phyloP scores from a whole-genome alignment of 148 eudicot genomes.

The Agrostemma githago region DNA sequence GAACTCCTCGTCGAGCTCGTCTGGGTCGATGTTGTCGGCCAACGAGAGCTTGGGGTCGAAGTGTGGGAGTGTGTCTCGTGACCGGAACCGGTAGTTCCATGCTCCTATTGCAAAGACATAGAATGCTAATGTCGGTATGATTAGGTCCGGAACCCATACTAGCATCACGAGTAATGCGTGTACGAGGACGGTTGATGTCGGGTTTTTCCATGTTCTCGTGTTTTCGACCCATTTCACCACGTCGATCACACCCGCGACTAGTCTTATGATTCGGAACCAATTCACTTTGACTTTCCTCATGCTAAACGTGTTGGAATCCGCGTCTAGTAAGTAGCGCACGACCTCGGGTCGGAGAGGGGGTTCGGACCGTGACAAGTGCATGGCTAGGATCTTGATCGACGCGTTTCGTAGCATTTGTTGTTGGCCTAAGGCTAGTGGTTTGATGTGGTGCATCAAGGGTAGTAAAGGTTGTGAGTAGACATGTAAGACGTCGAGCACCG shows the following conservation, averaged over 20 bases:
- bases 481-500: constrained; percentile 65
- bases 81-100: constrained; percentile 76
- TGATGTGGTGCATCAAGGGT: constrained; percentile 82
- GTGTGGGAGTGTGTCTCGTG: constrained; percentile 51
- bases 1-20: constrained; percentile 90
- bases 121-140: constrained; percentile 72
- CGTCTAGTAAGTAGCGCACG: constrained; percentile 63
- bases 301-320: constrained; percentile 70
- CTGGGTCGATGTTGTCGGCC: constrained; percentile 62
- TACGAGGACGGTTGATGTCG: constrained; percentile 76
- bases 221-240: constrained; percentile 74
- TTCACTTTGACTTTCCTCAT: constrained; percentile 87
- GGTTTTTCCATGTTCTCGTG: constrained; percentile 86
- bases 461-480: constrained; percentile 70
- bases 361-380: constrained; percentile 64
- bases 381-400: constrained; percentile 53
- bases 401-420: constrained; percentile 59
- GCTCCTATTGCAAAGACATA: constrained; percentile 69
- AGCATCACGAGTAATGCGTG: constrained; percentile 80
- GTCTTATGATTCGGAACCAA: constrained; percentile 67
- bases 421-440: constrained; percentile 71
- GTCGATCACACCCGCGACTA: constrained; percentile 60
- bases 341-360: constrained; percentile 84
- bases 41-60: constrained; percentile 76
- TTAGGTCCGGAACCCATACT: constrained; percentile 92